These are phyloP conservation scores for Dioscorea cayenensis DNA, from an alignment of 116 monocot species.

Conservation along the genomic window DNA sequence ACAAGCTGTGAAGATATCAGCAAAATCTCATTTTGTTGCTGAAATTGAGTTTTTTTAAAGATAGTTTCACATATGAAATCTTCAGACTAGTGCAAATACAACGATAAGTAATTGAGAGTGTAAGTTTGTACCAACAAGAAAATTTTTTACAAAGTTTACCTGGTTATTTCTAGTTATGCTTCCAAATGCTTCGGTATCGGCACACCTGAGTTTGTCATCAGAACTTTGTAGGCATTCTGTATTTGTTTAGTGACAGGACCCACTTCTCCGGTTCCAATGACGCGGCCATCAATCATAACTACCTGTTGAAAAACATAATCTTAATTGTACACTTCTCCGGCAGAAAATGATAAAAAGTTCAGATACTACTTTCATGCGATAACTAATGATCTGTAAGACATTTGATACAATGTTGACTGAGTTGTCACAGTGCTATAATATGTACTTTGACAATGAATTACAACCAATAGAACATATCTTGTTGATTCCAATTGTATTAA, in stretches of 20 bases:
- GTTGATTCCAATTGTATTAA: neutral
- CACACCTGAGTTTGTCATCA: constrained; percentile 55
- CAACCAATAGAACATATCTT: neutral
- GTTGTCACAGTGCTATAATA: too few species aligned
- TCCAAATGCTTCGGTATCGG: constrained; percentile 37
- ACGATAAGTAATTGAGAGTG: too few species aligned
- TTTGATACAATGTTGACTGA: neutral
- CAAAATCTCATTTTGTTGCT: too few species aligned
- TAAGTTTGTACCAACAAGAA: too few species aligned
- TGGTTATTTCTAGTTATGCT: neutral
- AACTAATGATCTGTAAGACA: neutral
- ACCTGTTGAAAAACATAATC: constrained; percentile 34
- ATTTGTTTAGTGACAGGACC: constrained; percentile 72
- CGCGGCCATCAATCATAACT: constrained; percentile 85
- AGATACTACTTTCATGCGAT: neutral
- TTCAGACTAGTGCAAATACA: too few species aligned
- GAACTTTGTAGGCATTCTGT: constrained; percentile 60
- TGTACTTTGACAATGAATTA: too few species aligned
- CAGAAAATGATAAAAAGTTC: neutral
- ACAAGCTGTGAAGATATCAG: too few species aligned
- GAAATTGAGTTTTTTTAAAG: too few species aligned
- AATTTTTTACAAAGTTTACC: neutral
- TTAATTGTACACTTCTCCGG: neutral
- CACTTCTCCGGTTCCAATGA: constrained; percentile 70
- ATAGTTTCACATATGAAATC: too few species aligned